These are phyloP conservation scores for Crucibulum laeve DNA, from an alignment of 768 basidiomycete genomes.

Conservation along the genomic window DNA sequence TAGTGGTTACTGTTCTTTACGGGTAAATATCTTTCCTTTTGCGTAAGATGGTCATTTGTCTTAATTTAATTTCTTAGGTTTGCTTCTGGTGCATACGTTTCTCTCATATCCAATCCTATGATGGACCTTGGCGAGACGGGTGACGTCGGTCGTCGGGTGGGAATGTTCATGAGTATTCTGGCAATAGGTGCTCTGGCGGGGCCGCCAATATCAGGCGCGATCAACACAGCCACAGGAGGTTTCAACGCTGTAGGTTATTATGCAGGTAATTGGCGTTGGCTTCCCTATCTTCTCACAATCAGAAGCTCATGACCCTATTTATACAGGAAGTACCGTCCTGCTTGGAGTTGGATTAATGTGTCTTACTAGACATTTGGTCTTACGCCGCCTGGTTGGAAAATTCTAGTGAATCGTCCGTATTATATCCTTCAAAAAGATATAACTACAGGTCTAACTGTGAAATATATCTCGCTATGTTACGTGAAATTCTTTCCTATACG, in stretches of 20 bases:
- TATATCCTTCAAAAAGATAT: too few species aligned
- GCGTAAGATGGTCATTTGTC: constrained; percentile 16
- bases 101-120: constrained; percentile 51
- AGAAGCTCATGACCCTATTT: background rate
- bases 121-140: constrained; percentile 54
- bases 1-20: constrained; percentile 56
- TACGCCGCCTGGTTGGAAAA: constrained; percentile 16
- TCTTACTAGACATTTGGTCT: constrained; percentile 17
- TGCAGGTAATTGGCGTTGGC: constrained; percentile 33
- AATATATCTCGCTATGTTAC: too few species aligned
- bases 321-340: constrained; percentile 17
- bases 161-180: constrained; percentile 59
- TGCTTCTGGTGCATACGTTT: constrained; percentile 57
- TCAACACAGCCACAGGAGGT: constrained; percentile 45
- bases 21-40: constrained; percentile 38
- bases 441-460: too few species aligned
- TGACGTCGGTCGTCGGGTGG: constrained; percentile 62
- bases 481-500: too few species aligned
- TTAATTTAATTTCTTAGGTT: constrained; percentile 32
- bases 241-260: constrained; percentile 54
- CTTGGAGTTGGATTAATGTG: constrained; percentile 21
- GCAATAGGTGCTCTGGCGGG: constrained; percentile 63
- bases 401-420: constrained; percentile 8
- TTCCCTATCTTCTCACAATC: background rate
- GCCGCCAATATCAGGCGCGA: constrained; percentile 72